Conservation (phyloP, 202 grass and related monocot species). For the Bolboschoenoplectus hybrid region DNA sequence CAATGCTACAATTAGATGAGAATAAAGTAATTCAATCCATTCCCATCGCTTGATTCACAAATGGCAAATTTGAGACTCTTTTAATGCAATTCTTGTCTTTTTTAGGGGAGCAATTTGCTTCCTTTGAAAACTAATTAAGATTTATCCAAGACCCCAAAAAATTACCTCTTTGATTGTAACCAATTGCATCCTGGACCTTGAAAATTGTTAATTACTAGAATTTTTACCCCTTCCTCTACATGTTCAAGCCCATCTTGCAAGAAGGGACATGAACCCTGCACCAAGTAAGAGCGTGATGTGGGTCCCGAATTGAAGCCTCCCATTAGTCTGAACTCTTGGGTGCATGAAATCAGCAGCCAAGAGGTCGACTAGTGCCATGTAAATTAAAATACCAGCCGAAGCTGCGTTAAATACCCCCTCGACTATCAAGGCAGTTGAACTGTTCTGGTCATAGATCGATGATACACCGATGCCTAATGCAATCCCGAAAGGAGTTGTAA, state of each 20-base stretch:
- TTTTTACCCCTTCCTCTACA: constrained; percentile 1
- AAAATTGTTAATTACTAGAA: constrained; percentile 4
- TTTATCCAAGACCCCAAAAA: constrained; percentile 37
- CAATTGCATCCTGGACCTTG: neutral
- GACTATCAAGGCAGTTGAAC: constrained; percentile 62
- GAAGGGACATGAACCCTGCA: constrained; percentile 83
- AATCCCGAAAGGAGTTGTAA: constrained; percentile 79
- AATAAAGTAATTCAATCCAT: constrained; percentile 4
- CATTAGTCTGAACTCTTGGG: constrained; percentile 78
- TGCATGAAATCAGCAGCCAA: constrained; percentile 91
- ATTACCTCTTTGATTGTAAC: constrained; percentile 15
- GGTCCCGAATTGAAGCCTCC: constrained; percentile 73
- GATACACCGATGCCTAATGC: constrained; percentile 73
- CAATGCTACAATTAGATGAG: neutral
- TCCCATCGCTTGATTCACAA: neutral
- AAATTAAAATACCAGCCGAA: constrained; percentile 88
- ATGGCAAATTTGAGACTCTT: neutral
- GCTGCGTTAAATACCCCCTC: constrained; percentile 86
- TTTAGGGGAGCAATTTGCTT: neutral
- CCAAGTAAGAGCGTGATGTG: constrained; percentile 80
- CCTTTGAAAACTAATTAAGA: neutral
- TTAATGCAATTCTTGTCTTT: neutral
- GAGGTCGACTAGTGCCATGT: constrained; percentile 95
- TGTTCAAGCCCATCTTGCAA: constrained; percentile 85
- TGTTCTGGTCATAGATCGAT: constrained; percentile 67